Base-by-base conservation (phyloP, 2,329 filamentous ascomycete species). In the Xylaria sp. region DNA sequence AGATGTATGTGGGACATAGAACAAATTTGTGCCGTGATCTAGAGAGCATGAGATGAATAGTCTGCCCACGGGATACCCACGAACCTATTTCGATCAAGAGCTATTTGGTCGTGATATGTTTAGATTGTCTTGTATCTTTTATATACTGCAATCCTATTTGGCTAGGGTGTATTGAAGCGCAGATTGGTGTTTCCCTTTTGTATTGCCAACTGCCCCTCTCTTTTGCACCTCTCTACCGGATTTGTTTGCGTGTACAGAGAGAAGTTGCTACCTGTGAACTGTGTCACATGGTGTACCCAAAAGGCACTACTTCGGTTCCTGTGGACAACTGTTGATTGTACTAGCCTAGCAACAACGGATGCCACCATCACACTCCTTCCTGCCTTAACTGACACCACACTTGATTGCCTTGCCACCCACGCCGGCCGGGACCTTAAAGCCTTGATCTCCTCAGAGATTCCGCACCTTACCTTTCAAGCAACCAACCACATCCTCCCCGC, bases 321-420 rank as follows among this genome's bases (percentile, higher is more conserved):
- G n/a, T 25, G 31, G 49, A 33, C 23, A 1, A 54, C 28, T 61
- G 60, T 39, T 60, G 7, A 23, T 31, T 66, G 33, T 46, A 18
- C 18, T 46, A 46, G 13, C 7, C 3, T 31, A n/a, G 25, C 28
- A 23, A 41, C 25, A 55, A 33, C 41, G 28, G 54, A 39, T 8
- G 15, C 49, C 55, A 33, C 25, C 48, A 49, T 49, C 49, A 31
- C 51, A 51, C 28, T 49, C 60, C 20, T 56, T 59, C 62, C 48
- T 3, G 39, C 13, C 36, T 23, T 54, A 2, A 18, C n/a, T 15
- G 25, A 31, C 41, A 49, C 28, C 23, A 18, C 49, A 46, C 18
- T 49, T 20, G 5, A 63, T 20, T 18, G 2, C 48, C n/a, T 18
- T 3, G 31, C 18, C 10, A 41, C 56, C 41, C 20, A 28, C 20